Conservation (phyloP, 2,329 filamentous ascomycete species). For the Periconia macrospinosa region DNA sequence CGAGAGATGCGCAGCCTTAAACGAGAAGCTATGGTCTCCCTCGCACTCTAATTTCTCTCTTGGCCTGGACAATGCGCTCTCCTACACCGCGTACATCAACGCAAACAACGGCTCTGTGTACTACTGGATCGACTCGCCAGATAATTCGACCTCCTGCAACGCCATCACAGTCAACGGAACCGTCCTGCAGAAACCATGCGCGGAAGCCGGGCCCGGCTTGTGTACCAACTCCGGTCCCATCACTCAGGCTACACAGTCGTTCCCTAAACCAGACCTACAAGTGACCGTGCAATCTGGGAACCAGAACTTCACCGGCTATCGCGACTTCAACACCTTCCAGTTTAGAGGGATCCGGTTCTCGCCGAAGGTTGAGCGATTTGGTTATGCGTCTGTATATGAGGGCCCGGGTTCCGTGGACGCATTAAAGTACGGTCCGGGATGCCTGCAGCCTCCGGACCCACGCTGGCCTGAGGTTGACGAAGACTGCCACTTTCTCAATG, state of each 20-base stretch:
- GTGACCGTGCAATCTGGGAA: slow-evolving; percentile 3
- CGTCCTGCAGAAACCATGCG: neutral
- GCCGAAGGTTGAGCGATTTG: slow-evolving; percentile 46
- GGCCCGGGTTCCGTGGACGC: slow-evolving; percentile 16
- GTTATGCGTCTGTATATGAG: slow-evolving; percentile 44
- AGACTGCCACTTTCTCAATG: slow-evolving; percentile 49
- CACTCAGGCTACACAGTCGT: neutral
- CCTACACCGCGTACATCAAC: slow-evolving; percentile 5
- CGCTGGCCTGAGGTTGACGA: slow-evolving; percentile 28
- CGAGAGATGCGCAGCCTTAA: slow-evolving; percentile 1
- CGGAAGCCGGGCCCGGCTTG: slow-evolving; percentile 1
- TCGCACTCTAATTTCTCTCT: slow-evolving; percentile 1
- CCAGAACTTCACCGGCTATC: slow-evolving; percentile 32
- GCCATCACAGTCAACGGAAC: slow-evolving; percentile 8
- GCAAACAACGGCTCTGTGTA: neutral
- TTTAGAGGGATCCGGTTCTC: slow-evolving; percentile 55
- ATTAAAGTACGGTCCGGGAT: slow-evolving; percentile 33
- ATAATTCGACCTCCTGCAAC: neutral
- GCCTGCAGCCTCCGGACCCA: slow-evolving; percentile 34
- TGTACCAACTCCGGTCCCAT: slow-evolving; percentile 13
- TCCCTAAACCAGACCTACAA: slow-evolving; percentile 3
- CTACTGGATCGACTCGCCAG: slow-evolving; percentile 4
- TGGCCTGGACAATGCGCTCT: slow-evolving; percentile 4
- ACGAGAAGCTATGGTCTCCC: slow-evolving; percentile 5
- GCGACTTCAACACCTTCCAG: slow-evolving; percentile 51